Conservation (phyloP, 768 basidiomycete species). For the Clathrus columnatus region DNA sequence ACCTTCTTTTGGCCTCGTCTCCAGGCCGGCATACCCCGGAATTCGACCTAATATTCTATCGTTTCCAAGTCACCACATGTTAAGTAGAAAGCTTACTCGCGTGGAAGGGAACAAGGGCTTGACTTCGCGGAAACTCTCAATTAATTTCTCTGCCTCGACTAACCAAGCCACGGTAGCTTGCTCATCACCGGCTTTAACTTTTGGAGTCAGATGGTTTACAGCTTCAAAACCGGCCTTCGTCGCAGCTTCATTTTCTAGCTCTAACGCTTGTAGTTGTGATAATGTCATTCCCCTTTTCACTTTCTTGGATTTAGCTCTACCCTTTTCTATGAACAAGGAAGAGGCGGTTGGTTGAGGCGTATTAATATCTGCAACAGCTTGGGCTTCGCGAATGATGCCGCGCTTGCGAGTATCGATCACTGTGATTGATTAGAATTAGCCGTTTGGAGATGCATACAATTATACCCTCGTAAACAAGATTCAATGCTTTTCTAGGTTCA, state of each 20-base stretch:
- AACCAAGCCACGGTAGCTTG: constrained; percentile 68
- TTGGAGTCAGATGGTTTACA: constrained; percentile 51
- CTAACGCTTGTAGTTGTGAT: constrained; percentile 53
- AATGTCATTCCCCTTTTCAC: constrained; percentile 41
- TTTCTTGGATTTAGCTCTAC: constrained; percentile 32
- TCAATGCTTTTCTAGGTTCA: constrained; percentile 72
- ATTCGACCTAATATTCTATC: no score
- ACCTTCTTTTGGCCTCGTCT: constrained; percentile 22
- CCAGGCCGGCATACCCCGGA: constrained; percentile 56
- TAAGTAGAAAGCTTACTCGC: constrained; percentile 39
- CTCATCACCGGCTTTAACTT: constrained; percentile 30
- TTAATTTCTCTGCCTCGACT: constrained; percentile 71
- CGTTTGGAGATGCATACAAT: not conserved
- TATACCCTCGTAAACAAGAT: constrained; percentile 76
- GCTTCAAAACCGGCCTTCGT: constrained; percentile 49
- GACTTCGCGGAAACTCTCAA: constrained; percentile 87
- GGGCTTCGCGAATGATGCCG: not conserved
- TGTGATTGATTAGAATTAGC: constrained; percentile 10
- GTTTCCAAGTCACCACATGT: not conserved
- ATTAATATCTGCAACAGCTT: not conserved
- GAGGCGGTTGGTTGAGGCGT: constrained; percentile 8
- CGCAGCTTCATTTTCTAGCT: constrained; percentile 58
- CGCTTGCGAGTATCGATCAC: constrained; percentile 28
- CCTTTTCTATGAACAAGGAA: constrained; percentile 60
- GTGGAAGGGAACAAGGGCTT: constrained; percentile 73